These are phyloP conservation scores for Botrytis fragariae DNA, from an alignment of 2,329 filamentous ascomycete genomes.

Conservation along the genomic window DNA sequence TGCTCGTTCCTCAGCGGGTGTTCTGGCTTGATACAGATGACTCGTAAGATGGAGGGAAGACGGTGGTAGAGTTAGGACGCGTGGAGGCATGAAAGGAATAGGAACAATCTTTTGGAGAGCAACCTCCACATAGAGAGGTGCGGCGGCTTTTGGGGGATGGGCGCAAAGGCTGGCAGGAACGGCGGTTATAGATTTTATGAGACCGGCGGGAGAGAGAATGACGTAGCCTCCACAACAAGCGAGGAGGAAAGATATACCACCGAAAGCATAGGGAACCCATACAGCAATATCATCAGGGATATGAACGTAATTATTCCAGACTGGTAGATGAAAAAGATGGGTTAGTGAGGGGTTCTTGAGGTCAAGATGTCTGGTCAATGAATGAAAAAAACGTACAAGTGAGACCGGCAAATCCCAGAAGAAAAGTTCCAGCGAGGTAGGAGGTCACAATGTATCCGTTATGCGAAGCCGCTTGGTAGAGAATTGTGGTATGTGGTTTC, in stretches of 20 bases:
- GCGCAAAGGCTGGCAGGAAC: constrained; percentile 29
- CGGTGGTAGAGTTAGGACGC: constrained; percentile 27
- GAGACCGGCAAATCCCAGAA: constrained; percentile 50
- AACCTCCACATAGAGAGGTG: constrained; percentile 51
- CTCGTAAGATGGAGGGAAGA: constrained; percentile 8
- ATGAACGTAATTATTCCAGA: constrained; percentile 47
- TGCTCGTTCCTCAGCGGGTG: constrained; percentile 30
- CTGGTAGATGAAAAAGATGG: not conserved
- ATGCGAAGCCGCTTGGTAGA: constrained; percentile 66
- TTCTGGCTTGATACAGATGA: constrained; percentile 11
- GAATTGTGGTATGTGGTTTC: constrained; percentile 53
- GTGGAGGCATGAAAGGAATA: constrained; percentile 30
- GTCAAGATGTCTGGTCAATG: not conserved
- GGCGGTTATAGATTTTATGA: constrained; percentile 48
- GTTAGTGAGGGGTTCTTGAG: not conserved
- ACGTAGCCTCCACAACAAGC: constrained; percentile 59
- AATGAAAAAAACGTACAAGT: constrained; percentile 41
- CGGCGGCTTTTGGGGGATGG: not conserved
- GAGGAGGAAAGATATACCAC: constrained; percentile 58
- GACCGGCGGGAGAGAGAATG: constrained; percentile 53
- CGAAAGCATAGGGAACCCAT: constrained; percentile 59
- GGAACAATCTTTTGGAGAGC: constrained; percentile 38
- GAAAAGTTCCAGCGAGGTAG: constrained; percentile 54
- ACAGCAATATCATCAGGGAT: constrained; percentile 50
- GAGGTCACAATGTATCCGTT: constrained; percentile 60